Conservation (phyloP, 2,329 filamentous ascomycete genomes). For the Ascomycota sp. region DNA sequence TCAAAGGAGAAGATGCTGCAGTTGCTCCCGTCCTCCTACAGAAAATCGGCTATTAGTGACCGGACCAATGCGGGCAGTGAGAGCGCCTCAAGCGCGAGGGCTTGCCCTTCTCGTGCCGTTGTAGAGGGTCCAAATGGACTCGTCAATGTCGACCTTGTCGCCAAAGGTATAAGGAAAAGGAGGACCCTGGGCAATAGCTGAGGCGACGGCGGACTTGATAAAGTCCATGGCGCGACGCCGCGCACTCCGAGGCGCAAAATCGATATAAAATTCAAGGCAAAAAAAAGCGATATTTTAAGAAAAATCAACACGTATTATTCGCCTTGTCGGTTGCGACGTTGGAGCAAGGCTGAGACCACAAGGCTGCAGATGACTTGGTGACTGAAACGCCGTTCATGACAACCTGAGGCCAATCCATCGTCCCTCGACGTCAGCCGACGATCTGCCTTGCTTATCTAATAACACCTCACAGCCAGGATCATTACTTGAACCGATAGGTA, state of each 20-base stretch:
- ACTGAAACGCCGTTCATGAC: too few relatives aligned
- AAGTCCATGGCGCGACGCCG: conserved; percentile 55
- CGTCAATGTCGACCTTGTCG: conserved; percentile 76
- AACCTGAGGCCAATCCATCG: too few relatives aligned
- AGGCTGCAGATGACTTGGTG: too few relatives aligned
- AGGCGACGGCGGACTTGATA: conserved; percentile 90
- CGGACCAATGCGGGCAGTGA: not conserved
- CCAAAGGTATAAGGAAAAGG: conserved; percentile 86
- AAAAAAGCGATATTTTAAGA: too few relatives aligned
- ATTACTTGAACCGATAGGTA: too few relatives aligned
- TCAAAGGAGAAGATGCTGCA: conserved; percentile 98
- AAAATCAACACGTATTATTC: too few relatives aligned
- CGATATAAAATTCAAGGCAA: too few relatives aligned
- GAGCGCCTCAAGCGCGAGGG: conserved; percentile 1
- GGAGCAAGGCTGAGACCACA: not conserved
- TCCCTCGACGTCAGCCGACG: too few relatives aligned
- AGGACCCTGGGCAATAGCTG: conserved; percentile 85
- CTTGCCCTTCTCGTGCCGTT: conserved; percentile 79
- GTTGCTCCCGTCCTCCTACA: conserved; percentile 73
- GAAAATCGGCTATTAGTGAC: not conserved
- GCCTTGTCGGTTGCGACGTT: too few relatives aligned
- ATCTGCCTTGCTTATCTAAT: too few relatives aligned
- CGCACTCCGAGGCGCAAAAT: not conserved
- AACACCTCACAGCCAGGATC: too few relatives aligned
- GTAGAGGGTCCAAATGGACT: conserved; percentile 90